Evolutionary conservation across 305 asterid genomes (phyloP).

Genomic region (Rubia occidens): DNA sequence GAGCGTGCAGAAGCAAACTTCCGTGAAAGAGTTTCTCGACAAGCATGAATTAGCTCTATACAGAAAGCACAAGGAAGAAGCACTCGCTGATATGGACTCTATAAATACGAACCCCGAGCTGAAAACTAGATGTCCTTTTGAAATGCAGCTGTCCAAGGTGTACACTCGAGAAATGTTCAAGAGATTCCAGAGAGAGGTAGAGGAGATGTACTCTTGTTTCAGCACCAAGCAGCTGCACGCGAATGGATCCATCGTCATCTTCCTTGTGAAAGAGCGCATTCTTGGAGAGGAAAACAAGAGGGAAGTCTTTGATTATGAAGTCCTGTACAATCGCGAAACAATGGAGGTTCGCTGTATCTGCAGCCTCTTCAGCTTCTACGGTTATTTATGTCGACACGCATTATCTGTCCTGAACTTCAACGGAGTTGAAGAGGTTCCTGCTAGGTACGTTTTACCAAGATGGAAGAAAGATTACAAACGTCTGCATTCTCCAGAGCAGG

Average conservation of each 20-base stretch:
- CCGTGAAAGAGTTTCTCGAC: conserved; percentile 71
- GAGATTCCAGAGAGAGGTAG: conserved; percentile 64
- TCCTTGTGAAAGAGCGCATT: conserved; percentile 63
- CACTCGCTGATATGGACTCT: conserved; percentile 50
- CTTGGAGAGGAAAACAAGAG: conserved; percentile 51
- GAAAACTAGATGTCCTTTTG: conserved; percentile 63
- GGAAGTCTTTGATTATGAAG: conserved; percentile 63
- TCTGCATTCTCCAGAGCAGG: conserved; percentile 25
- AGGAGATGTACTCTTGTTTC: conserved; percentile 82
- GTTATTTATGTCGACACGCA: conserved; percentile 68
- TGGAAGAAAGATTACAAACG: conserved; percentile 72
- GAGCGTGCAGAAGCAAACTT: conserved; percentile 69
- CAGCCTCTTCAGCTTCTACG: conserved; percentile 73
- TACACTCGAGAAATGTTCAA: conserved; percentile 52
- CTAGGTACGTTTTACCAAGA: conserved; percentile 53
- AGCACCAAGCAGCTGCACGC: conserved; percentile 54
- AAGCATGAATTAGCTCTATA: conserved; percentile 69
- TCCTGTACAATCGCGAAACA: conserved; percentile 44
- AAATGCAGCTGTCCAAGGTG: conserved; percentile 53
- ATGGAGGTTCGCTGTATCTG: conserved; percentile 71
- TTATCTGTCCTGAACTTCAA: conserved; percentile 60
- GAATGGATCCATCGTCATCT: conserved; percentile 48
- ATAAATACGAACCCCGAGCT: conserved; percentile 45
- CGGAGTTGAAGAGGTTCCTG: conserved; percentile 69
- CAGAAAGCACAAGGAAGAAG: conserved; percentile 63